Base-by-base conservation (phyloP, 2,329 filamentous ascomycete species). In the Fusarium brevicatenulatum region DNA sequence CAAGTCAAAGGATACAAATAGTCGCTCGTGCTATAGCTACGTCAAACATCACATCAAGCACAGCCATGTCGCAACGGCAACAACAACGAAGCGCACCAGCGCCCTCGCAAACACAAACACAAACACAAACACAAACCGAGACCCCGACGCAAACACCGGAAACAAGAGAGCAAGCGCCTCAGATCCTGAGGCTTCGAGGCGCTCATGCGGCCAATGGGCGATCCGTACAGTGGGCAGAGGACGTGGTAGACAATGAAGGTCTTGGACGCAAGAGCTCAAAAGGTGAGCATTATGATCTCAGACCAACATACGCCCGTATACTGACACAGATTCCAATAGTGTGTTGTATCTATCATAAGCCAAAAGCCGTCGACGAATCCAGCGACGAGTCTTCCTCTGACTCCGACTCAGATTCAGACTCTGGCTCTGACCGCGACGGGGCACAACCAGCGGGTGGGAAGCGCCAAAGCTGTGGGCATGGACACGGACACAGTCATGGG, bases 261-360 rank as follows among this genome's bases (percentile, higher is more conserved):
- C 88, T 98, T 81, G 95, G 95, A 12, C 93, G 93, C 83, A 99
- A 98, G 85, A 95, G 91, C 73, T 97, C 94, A 23, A 99, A 99
- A 90, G 93, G 94, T 95, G 82, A 39, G 82, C 77, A 23, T 39
- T 39, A 34, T 56, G 55, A 32, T 25, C 25, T n/a, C n/a, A 5
- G 16, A 25, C 28, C 15, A n/a, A 21, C 42, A 32, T 32, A 19
- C 50, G 15, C 32, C 8, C 42, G 37, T 5, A 15, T 47, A 32
- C 46, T 66, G 67, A 68, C 50, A 56, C 32, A 56, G 23, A 11
- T 16, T 23, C 23, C 5, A 19, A 23, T 70, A 97, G 96, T 98
- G n/a, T 99, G 96, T 88, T 99, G 96, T 82, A 99, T 99, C 82
- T 99, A 98, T 84, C 95, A 98, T 84, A 93, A 93, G 68, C 91